Evolutionary conservation across 345 rosid species (phyloP).

Genomic region (Citrus inodora): DNA sequence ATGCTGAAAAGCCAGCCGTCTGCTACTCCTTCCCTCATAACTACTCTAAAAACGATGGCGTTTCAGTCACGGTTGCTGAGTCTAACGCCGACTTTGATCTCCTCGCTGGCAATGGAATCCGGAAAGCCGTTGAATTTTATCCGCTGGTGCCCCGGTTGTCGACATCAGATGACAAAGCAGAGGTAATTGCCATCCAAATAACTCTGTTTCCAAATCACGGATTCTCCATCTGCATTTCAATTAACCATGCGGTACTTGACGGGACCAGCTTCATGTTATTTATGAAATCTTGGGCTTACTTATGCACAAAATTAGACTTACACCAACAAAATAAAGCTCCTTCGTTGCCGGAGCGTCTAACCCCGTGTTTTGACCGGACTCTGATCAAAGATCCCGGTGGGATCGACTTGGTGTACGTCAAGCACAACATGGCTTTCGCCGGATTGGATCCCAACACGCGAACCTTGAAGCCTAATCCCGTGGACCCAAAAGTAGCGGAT

Average conservation of each 20-base stretch:
- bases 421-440: neutral
- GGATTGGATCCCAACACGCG: constrained; percentile 2
- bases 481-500: neutral
- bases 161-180: constrained; percentile 15
- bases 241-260: constrained; percentile 37
- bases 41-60: constrained; percentile 10
- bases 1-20: constrained; percentile 22
- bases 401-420: constrained; percentile 11
- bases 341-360: constrained; percentile 20
- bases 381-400: constrained; percentile 21
- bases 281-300: constrained; percentile 39
- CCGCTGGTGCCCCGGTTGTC: constrained; percentile 29
- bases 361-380: constrained; percentile 24
- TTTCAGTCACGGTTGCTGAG: constrained; percentile 37
- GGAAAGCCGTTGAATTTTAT: constrained; percentile 23
- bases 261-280: constrained; percentile 32
- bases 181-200: constrained; percentile 19
- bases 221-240: constrained; percentile 30
- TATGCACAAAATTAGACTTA: constrained; percentile 10
- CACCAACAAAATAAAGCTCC: neutral
- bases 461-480: constrained; percentile 13
- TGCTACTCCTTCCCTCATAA: neutral
- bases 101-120: neutral
- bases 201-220: constrained; percentile 35
- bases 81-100: constrained; percentile 22